phyloP scores from a whole-genome alignment of 2,329 filamentous ascomycete species.

The Blumeria graminis region DNA sequence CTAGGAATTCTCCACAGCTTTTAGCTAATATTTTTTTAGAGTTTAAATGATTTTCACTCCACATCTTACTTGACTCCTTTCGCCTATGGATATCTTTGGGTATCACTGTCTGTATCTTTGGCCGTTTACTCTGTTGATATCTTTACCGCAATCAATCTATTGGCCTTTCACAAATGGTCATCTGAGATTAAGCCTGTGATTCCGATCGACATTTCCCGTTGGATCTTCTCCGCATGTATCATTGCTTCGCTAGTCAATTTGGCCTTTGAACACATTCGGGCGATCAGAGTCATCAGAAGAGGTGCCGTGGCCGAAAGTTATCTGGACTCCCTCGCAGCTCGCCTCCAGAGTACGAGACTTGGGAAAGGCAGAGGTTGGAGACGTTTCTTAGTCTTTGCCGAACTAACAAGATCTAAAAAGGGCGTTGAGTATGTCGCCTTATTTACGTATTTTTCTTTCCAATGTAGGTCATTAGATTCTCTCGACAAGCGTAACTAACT shows the following conservation, averaged over 20 bases:
- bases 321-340: constrained; percentile 64
- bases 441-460: constrained; percentile 45
- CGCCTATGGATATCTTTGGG: constrained; percentile 67
- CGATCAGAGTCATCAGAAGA: constrained; percentile 55
- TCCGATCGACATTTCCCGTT: constrained; percentile 57
- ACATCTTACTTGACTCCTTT: constrained; percentile 52
- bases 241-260: constrained; percentile 72
- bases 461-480: constrained; percentile 23
- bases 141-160: constrained; percentile 77
- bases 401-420: constrained; percentile 47
- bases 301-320: constrained; percentile 82
- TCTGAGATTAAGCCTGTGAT: constrained; percentile 60
- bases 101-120: constrained; percentile 53
- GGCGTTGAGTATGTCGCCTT: constrained; percentile 50
- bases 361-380: constrained; percentile 58
- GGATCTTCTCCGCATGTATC: constrained; percentile 88
- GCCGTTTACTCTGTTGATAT: constrained; percentile 77
- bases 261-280: constrained; percentile 54
- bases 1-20: background rate
- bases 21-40: constrained; percentile 16
- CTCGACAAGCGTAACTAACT: constrained; percentile 4
- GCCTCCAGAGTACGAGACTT: constrained; percentile 59
- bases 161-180: constrained; percentile 76
- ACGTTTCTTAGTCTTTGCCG: constrained; percentile 52
- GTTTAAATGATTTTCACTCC: constrained; percentile 57